Percentiles rank a stretch among this genome's conserved stretches.
These are phyloP conservation scores for Mortierella claussenii DNA, from an alignment of 192 early-diverging fungal species.

Conservation along the genomic window DNA sequence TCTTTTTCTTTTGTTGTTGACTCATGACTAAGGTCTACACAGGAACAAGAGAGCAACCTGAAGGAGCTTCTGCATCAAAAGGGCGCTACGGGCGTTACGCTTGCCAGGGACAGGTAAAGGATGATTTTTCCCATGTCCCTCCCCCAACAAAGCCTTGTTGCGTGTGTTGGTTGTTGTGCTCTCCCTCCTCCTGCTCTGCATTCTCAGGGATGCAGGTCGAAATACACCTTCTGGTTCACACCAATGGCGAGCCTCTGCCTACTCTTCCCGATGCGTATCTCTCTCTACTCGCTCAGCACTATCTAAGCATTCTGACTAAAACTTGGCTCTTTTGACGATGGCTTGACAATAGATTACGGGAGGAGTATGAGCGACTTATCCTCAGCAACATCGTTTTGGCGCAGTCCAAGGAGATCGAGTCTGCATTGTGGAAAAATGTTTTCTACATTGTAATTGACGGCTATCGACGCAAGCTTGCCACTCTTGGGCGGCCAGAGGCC, in stretches of 20 bases:
- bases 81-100: conserved; percentile 35
- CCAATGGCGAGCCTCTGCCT: conserved; percentile 5
- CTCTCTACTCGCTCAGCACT: neutral
- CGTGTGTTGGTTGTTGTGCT: neutral
- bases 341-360: conserved; percentile 51
- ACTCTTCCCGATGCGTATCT: neutral
- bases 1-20: no score
- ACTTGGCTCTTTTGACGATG: conserved; percentile 6
- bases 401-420: conserved; percentile 59
- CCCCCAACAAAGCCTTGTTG: no score
- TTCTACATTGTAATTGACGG: conserved; percentile 64
- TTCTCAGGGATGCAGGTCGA: no score
- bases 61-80: conserved; percentile 46
- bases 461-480: conserved; percentile 54
- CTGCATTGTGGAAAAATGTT: conserved; percentile 60
- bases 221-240: conserved; percentile 6
- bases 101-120: conserved; percentile 48
- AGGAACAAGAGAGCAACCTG: conserved; percentile 33
- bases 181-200: neutral
- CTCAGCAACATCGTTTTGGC: conserved; percentile 56
- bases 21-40: no score
- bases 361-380: conserved; percentile 57
- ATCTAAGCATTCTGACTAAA: neutral
- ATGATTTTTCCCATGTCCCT: neutral
- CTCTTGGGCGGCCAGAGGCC: conserved; percentile 30